Conservation (phyloP, 371 early-diverging fungal species). For the Apophysomyces sp. region DNA sequence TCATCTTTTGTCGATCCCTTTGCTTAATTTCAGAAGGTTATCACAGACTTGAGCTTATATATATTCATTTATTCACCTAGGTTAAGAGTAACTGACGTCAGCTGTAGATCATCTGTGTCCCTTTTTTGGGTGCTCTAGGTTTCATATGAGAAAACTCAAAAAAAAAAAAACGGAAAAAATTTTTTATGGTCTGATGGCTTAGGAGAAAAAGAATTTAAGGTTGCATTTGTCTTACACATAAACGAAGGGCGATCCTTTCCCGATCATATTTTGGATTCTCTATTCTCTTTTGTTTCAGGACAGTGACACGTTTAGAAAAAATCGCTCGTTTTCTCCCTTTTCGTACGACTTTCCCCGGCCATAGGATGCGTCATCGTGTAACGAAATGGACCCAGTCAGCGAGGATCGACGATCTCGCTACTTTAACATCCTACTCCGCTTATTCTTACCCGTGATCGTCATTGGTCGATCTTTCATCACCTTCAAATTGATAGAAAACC, state of each 20-base stretch:
- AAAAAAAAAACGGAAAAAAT: too few relatives aligned
- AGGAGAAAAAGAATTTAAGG: not conserved
- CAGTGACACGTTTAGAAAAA: conserved; percentile 1
- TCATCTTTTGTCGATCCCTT: not conserved
- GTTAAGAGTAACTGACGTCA: not conserved
- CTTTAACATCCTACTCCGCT: not conserved
- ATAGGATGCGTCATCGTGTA: not conserved
- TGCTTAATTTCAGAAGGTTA: not conserved
- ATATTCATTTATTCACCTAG: not conserved
- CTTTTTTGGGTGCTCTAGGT: not conserved
- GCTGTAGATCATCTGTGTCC: not conserved
- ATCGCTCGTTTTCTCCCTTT: conserved; percentile 2
- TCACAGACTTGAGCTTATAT: not conserved
- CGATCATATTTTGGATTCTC: not conserved
- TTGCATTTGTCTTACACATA: not conserved
- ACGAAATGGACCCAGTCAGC: not conserved
- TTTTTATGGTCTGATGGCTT: not conserved
- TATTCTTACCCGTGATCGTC: not conserved
- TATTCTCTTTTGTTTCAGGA: not conserved
- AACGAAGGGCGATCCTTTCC: not conserved
- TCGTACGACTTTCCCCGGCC: not conserved
- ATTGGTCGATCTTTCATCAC: conserved; percentile 3
- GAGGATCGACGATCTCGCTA: conserved; percentile 1
- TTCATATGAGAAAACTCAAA: not conserved
- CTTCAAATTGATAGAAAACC: conserved; percentile 2